Base-by-base conservation (phyloP, 768 basidiomycete genomes). In the Tylopilus subfusipes region DNA sequence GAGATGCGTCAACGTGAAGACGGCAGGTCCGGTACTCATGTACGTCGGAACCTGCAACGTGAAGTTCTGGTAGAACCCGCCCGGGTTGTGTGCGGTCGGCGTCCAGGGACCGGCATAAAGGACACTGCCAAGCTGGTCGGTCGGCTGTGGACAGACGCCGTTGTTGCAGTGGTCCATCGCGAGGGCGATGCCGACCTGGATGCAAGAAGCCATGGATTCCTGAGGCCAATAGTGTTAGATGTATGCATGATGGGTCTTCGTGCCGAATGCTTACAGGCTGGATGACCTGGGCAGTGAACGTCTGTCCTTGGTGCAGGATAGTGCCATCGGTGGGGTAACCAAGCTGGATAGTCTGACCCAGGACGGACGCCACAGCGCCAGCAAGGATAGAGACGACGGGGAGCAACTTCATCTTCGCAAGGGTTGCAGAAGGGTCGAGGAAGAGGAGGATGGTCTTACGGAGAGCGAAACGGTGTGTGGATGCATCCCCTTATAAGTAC, bases 141-240 rank as follows among this genome's bases (percentile, higher is more conserved):
- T 19, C 1, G 68, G 67, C 3, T 58, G 44, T 1, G 68, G 68
- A 48, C 68, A 68, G 13, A 48, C 48, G 0, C 63, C 64, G 16
- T 63, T 58, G 42, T 16, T 18, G 52, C 68, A 69, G 25, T 5
- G 50, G 27, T 18, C 31, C 3, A 69, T 55, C 4, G 64, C 58
- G 11, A 69, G 65, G 16, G 69, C 69, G 19, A 69, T 70, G 33
- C 69, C 68, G n/a, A 70, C 65, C 39, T 70, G 67, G 44, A 56
- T 58, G 44, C 61, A 61, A 9, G 43, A 44, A 13, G 36, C 52
- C 5, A 62, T 27, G 24, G 68, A 69, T 30, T 0, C 18, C 68
- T 71, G 16, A 10, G 50, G 25, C n/a, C 1, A 14, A 13, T 11
- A 9, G 29, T 12, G 13, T 46, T 39, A n/a, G 33, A 33, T 14